These are phyloP conservation scores for Edaphochlamys debaryana DNA, from an alignment of 139 green algal species.

Conservation along the genomic window DNA sequence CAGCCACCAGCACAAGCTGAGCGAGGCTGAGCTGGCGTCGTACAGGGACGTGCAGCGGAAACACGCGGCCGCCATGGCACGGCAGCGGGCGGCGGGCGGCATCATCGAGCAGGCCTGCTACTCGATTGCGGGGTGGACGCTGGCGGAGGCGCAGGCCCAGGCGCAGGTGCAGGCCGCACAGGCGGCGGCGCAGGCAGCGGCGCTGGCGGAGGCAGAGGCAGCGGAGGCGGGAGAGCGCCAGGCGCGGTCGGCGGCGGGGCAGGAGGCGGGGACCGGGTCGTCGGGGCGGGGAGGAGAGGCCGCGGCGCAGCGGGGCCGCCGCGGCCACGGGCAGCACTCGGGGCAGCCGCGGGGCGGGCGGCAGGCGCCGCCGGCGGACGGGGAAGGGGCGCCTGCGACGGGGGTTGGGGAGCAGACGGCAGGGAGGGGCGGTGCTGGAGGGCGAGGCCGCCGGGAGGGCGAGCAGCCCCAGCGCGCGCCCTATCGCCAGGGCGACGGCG, in stretches of 20 bases:
- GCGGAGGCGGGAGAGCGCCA: no score
- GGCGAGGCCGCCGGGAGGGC: no score
- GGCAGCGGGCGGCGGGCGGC: constrained; percentile 16
- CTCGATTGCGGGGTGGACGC: constrained; percentile 16
- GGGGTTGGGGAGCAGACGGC: no score
- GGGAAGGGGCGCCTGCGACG: neutral
- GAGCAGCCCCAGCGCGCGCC: neutral
- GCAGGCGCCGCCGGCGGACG: no score
- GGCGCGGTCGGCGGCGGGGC: no score
- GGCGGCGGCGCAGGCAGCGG: neutral
- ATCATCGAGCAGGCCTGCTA: constrained; percentile 13
- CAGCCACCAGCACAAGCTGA: neutral
- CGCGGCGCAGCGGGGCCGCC: no score
- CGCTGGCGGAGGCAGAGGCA: neutral
- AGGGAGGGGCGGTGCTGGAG: neutral
- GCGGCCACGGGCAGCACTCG: no score
- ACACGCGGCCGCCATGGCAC: neutral
- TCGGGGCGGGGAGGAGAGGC: no score
- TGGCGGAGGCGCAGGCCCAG: neutral
- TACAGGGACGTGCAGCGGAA: constrained; percentile 13
- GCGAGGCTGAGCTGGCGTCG: neutral
- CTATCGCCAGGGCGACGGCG: neutral
- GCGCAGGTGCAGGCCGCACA: neutral
- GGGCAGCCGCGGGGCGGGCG: no score
- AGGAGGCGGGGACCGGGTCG: no score